These are phyloP conservation scores for Coemansia sp. DNA, from an alignment of 192 early-diverging fungal genomes.

Conservation along the genomic window DNA sequence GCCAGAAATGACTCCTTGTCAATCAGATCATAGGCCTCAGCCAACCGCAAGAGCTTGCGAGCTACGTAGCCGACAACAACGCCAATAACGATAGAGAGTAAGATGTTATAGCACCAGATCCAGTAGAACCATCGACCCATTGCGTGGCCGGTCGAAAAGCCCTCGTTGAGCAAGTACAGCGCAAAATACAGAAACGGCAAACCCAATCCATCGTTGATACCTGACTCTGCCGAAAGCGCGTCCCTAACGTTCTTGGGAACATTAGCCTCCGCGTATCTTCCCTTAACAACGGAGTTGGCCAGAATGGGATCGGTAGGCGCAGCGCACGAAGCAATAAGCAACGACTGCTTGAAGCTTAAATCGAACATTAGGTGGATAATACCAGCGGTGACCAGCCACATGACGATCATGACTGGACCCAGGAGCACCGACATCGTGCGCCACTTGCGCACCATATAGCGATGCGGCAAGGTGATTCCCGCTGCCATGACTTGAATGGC, in stretches of 20 bases:
- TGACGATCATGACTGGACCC: slow-evolving; percentile 79
- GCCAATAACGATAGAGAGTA: slow-evolving; percentile 75
- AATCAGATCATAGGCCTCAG: slow-evolving; percentile 74
- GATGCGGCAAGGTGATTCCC: slow-evolving; percentile 79
- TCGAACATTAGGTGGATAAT: slow-evolving; percentile 60
- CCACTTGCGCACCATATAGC: slow-evolving; percentile 75
- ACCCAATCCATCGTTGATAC: slow-evolving; percentile 88
- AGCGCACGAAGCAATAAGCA: slow-evolving; percentile 82
- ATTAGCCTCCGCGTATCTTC: slow-evolving; percentile 90
- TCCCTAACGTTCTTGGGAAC: slow-evolving; percentile 82
- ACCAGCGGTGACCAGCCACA: slow-evolving; percentile 78
- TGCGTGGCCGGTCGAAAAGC: slow-evolving; percentile 60
- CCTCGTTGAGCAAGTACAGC: slow-evolving; percentile 66
- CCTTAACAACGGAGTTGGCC: slow-evolving; percentile 93
- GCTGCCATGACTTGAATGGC: slow-evolving; percentile 84
- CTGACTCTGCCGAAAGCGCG: slow-evolving; percentile 79
- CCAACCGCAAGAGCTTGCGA: slow-evolving; percentile 69
- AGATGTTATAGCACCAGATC: slow-evolving; percentile 83
- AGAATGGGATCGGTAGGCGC: slow-evolving; percentile 95
- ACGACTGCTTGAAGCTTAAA: slow-evolving; percentile 56
- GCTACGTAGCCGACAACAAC: slow-evolving; percentile 72
- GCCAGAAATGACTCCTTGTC: slow-evolving; percentile 91
- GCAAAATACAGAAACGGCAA: slow-evolving; percentile 80
- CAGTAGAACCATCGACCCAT: slow-evolving; percentile 81
- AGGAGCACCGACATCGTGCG: slow-evolving; percentile 74